Evolutionary conservation across 805 yeast genomes (phyloP), one percentile per base, ranked within the genome.

Genomic region (Jamesozyma jinghongensis): DNA sequence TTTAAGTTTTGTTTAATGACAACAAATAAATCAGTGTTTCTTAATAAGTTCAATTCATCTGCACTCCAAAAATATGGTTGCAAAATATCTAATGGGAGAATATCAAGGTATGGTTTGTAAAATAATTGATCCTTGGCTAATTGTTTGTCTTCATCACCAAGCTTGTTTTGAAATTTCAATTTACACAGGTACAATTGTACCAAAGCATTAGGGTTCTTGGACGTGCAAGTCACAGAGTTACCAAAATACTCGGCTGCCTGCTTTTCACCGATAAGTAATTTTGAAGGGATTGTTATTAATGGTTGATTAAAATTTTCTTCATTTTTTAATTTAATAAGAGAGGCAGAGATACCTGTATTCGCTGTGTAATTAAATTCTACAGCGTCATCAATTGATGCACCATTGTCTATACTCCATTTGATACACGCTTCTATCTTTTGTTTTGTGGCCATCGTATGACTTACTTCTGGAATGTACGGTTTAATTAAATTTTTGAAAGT

Each of bases 11-110:
- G 68, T 18, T 69, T 67, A 27, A 81, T 56, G 2, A 79, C 69
- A 33, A 70, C 63, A n/a, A 71, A 73, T 19, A 85, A 67, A 55
- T 86, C 88, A 0, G 95, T 81, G 0, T 88, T 88, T 33, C 69
- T 65, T 10, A 87, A 56, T 27, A 69, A 53, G 4, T 62, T 56
- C 40, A 74, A 66, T 33, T 81, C 84, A 2, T 61, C 63, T 0
- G 67, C 54, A 26, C 63, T 63, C 86, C 88, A 87, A 48, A 74
- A 75, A 40, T 74, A 72, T 1, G 96, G 94, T 10, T 79, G 67
- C n/a, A 70, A 69, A 17, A 75, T 67, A 5, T 65, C 61, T 4
- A 59, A 28, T 2, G 85, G 82, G 16, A 79, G 56, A 12, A 65
- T 53, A 32, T 69, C 61, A 30, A 79, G 54, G 47, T 78, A 79